Evolutionary conservation across 2,329 filamentous ascomycete genomes (phyloP), one percentile per base, ranked within the genome.

Genomic region (Tolypocladium paradoxum): DNA sequence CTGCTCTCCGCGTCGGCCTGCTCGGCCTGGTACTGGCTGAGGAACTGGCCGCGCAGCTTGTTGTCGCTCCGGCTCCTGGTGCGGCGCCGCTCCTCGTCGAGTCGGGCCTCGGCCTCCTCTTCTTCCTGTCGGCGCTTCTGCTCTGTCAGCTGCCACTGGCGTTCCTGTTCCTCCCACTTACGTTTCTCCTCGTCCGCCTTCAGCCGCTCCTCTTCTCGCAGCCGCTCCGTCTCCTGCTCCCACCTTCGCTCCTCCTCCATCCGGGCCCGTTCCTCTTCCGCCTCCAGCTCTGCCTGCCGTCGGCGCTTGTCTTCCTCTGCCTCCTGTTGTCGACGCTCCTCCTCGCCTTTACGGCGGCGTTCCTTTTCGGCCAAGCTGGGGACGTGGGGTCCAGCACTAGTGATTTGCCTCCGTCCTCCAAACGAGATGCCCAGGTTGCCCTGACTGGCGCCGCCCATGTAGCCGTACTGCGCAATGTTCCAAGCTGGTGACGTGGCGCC

Each of bases 391-490:
- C 82, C 78, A 16, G 89, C 82, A 61, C 79, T 90, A 9, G 91
- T 97, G 65, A 99, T 97, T 71, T 99, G 93, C 55, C 93, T 83
- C 61, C 91, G 82, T 20, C 85, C 89, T 53, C 93, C 93, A 69
- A 97, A 97, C 12, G 88, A 83, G 61, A 99, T 90, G 20, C 93
- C 93, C 56, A 96, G 83, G 62, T 95, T 97, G 3, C 90, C 92
- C 68, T 99, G 93, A 64, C 89, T 96, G 29, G 93, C 93, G 49
- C 93, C 93, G 54, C 93, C 93, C 87, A 97, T 93, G 70, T 96
- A 99, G 8, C 93, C 91, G 66, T 99, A 99, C 67, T 99, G 93
- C 54, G 91, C 87, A 61, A 97, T 97, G 66, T 97, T 99, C 93
- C 93, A 99, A 1, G 93, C 93, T 0, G 93, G 93, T 29, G 85